A percentile compares a stretch with the other conserved stretches of the same genome.
Conservation (phyloP, 306 rosid genomes). For the Cotoneaster glaucophyllus region DNA sequence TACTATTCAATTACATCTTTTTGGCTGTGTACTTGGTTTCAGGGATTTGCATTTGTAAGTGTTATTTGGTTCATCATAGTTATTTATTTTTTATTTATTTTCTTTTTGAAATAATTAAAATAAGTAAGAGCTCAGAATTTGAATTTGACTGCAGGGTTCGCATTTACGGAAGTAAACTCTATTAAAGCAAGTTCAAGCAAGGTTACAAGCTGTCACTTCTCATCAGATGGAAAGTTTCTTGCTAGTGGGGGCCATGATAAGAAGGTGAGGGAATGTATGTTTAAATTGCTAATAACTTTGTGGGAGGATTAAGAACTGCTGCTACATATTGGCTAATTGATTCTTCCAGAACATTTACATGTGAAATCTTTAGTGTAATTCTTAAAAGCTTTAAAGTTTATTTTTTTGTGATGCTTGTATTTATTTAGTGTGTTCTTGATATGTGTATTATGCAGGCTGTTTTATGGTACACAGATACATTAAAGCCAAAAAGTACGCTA, state of each 20-base stretch:
- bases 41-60: background rate
- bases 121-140: background rate
- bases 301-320: background rate
- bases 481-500: constrained; percentile 62
- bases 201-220: constrained; percentile 89
- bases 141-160: constrained; percentile 54
- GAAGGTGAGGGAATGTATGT: constrained; percentile 44
- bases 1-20: background rate
- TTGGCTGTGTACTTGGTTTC: background rate
- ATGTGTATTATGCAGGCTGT: constrained; percentile 62
- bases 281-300: background rate
- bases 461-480: constrained; percentile 74
- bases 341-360: constrained; percentile 15
- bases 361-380: constrained; percentile 3
- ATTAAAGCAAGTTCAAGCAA: constrained; percentile 77
- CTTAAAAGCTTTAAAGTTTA: background rate
- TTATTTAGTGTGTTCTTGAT: constrained; percentile 5
- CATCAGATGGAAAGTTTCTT: constrained; percentile 92
- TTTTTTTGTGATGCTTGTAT: background rate
- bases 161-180: constrained; percentile 63
- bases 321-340: background rate
- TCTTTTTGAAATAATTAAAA: background rate
- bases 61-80: background rate
- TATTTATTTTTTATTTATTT: background rate
- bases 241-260: constrained; percentile 99